phyloP scores from a whole-genome alignment of 1,284 basidiomycete genomes.

The Ganoderma meredithae region DNA sequence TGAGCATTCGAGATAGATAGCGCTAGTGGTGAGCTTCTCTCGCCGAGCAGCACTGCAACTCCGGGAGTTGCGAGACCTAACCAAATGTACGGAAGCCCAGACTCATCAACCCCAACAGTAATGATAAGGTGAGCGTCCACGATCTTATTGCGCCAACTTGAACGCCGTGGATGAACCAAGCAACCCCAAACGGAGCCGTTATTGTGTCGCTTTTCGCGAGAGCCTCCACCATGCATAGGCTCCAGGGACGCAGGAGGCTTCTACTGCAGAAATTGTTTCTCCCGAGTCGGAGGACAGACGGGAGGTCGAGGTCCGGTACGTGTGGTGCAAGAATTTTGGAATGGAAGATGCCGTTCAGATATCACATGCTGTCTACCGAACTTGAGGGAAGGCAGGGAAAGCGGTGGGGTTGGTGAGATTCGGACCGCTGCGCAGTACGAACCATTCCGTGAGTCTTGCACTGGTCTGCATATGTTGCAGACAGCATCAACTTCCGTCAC shows the following conservation, averaged over 20 bases:
- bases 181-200: background rate
- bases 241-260: no score
- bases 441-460: slow-evolving; percentile 32
- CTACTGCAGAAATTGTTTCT: no score
- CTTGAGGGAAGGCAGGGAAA: slow-evolving; percentile 4
- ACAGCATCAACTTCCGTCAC: no score
- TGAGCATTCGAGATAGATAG: no score
- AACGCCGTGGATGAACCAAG: no score
- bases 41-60: no score
- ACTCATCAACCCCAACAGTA: no score
- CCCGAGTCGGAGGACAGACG: background rate
- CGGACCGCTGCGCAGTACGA: slow-evolving; percentile 19
- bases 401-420: slow-evolving; percentile 17
- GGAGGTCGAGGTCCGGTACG: slow-evolving; percentile 13
- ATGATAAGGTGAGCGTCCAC: no score
- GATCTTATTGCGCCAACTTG: no score
- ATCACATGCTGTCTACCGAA: slow-evolving; percentile 6
- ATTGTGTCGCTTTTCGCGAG: background rate
- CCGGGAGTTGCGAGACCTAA: no score
- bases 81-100: no score
- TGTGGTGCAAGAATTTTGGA: slow-evolving; percentile 20
- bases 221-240: background rate
- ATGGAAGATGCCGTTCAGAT: slow-evolving; percentile 20
- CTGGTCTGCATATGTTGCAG: background rate
- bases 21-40: no score